phyloP scores from a whole-genome alignment of 352 stramenopile species.

The Phytopythium montanum region DNA sequence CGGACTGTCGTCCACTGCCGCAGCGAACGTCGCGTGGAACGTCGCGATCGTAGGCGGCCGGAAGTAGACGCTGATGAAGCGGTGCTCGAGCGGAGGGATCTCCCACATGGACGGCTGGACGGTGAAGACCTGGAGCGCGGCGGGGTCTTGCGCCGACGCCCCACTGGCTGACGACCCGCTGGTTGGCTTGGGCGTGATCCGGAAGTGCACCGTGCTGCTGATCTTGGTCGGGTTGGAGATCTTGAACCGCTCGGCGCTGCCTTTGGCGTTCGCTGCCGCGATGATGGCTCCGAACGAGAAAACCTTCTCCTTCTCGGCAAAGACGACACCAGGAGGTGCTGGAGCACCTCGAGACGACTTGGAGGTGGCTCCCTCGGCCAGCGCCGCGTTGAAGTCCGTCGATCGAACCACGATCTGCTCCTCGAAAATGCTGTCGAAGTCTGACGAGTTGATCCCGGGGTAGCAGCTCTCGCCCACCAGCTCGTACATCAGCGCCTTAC shows the following conservation, averaged over 20 bases:
- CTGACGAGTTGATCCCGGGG: constrained; percentile 86
- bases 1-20: constrained; percentile 76
- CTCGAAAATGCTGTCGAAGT: constrained; percentile 93
- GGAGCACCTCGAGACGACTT: background rate
- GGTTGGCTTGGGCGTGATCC: constrained; percentile 31
- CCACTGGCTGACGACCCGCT: constrained; percentile 13
- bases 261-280: constrained; percentile 57
- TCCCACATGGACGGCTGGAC: constrained; percentile 91
- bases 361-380: background rate
- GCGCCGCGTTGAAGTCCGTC: constrained; percentile 37
- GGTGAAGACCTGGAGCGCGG: constrained; percentile 53
- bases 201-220: constrained; percentile 84
- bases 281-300: constrained; percentile 90
- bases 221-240: constrained; percentile 96
- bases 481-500: constrained; percentile 72
- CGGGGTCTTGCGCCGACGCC: background rate
- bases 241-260: constrained; percentile 90
- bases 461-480: constrained; percentile 91
- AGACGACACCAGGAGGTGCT: constrained; percentile 41
- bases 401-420: constrained; percentile 91
- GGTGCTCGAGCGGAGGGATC: constrained; percentile 93
- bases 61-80: constrained; percentile 94
- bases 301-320: constrained; percentile 80
- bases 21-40: constrained; percentile 81
- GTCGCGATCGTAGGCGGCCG: constrained; percentile 82